Conservation (phyloP, 2,329 filamentous ascomycete species). For the Phoma herbarum region DNA sequence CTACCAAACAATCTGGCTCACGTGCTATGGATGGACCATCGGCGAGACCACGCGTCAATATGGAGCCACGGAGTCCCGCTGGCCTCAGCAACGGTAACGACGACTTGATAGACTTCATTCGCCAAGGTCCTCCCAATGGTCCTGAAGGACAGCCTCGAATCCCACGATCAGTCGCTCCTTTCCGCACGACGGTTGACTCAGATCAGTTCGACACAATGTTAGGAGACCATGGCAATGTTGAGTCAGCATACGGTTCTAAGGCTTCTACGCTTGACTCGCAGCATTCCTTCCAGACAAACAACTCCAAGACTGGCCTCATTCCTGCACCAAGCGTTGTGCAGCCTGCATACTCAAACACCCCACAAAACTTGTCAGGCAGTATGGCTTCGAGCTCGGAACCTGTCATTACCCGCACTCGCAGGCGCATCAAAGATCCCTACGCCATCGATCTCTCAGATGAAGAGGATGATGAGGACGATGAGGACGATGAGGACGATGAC, state of each 20-base stretch:
- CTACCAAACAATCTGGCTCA: slow-evolving; percentile 32
- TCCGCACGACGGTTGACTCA: slow-evolving; percentile 84
- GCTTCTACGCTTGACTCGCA: slow-evolving; percentile 48
- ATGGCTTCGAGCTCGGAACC: slow-evolving; percentile 49
- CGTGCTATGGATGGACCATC: slow-evolving; percentile 34
- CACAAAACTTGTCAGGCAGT: slow-evolving; percentile 47
- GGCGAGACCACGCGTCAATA: slow-evolving; percentile 41
- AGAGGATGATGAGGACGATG: slow-evolving; percentile 54
- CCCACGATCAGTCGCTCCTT: slow-evolving; percentile 82
- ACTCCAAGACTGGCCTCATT: slow-evolving; percentile 77
- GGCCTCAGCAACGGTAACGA: slow-evolving; percentile 73
- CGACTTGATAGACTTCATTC: slow-evolving; percentile 95
- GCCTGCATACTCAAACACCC: slow-evolving; percentile 49
- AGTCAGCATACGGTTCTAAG: slow-evolving; percentile 48
- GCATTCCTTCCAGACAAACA: slow-evolving; percentile 68
- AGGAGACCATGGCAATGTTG: slow-evolving; percentile 43
- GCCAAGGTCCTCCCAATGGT: slow-evolving; percentile 76
- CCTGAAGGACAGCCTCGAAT: slow-evolving; percentile 73
- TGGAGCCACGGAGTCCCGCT: slow-evolving; percentile 71
- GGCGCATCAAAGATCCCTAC: slow-evolving; percentile 86
- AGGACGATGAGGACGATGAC: slow-evolving; percentile 58
- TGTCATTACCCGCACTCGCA: slow-evolving; percentile 76
- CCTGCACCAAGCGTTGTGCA: slow-evolving; percentile 44
- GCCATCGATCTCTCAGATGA: slow-evolving; percentile 74
- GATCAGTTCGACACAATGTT: slow-evolving; percentile 69